Evolutionary conservation across 2,329 filamentous ascomycete species (phyloP).

Genomic region (Sporothrix brunneoviolacea): DNA sequence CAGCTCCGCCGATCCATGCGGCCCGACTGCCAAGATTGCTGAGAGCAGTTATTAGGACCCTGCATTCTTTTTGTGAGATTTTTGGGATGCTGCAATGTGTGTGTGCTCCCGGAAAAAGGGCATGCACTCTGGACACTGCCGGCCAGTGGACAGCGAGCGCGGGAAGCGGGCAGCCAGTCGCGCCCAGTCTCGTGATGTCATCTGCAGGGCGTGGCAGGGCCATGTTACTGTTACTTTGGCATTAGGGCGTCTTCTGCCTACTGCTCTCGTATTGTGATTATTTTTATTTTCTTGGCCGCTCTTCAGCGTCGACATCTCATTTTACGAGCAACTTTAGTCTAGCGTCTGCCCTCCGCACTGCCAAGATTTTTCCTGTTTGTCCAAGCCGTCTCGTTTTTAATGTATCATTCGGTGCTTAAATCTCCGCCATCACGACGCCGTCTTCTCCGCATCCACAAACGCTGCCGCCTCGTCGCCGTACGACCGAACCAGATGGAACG

Average conservation of each 20-base stretch:
- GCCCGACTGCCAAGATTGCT: constrained; percentile 2
- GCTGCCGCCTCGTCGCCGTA: no score
- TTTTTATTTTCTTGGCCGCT: not conserved
- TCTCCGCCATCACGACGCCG: no score
- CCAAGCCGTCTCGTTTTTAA: not conserved
- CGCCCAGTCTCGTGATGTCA: constrained; percentile 10
- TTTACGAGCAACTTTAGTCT: not conserved
- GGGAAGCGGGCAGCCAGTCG: no score
- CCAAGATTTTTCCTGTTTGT: not conserved
- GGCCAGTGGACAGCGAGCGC: no score
- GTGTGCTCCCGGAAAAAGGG: no score
- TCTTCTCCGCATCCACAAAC: no score
- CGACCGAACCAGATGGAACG: no score
- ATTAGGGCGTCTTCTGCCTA: not conserved
- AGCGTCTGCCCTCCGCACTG: no score
- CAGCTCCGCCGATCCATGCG: constrained; percentile 3
- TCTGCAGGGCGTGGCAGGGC: constrained; percentile 6
- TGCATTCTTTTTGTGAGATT: constrained; percentile 1
- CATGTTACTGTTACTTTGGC: no score
- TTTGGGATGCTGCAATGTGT: no score
- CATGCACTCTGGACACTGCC: no score
- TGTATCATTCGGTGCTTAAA: no score
- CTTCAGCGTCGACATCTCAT: not conserved
- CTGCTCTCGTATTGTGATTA: not conserved
- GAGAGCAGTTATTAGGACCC: not conserved